Percentiles rank a stretch among this genome's conserved stretches.
Conservation (phyloP, 2,329 filamentous ascomycete species). For the Diaporthe caulivora region DNA sequence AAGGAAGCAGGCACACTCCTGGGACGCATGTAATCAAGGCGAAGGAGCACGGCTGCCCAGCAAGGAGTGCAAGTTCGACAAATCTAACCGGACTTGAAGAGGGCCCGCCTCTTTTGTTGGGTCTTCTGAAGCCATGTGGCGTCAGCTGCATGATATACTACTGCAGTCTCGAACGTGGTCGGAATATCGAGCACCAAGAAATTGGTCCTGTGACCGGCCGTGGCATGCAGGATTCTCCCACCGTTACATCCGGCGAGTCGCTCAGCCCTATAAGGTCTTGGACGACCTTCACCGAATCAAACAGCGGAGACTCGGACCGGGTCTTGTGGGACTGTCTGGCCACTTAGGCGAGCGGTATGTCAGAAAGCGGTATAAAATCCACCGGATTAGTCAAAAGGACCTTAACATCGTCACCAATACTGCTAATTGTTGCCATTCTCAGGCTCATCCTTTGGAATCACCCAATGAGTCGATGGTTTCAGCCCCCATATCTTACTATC, state of each 20-base stretch:
- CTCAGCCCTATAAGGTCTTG: slow-evolving; percentile 22
- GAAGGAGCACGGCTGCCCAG: neutral
- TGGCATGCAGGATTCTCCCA: slow-evolving; percentile 1
- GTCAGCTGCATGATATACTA: slow-evolving; percentile 30
- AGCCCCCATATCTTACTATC: neutral
- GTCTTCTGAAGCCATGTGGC: slow-evolving; percentile 4
- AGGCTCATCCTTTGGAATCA: slow-evolving; percentile 17
- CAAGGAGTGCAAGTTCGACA: neutral
- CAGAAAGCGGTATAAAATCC: neutral
- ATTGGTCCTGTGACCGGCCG: slow-evolving; percentile 18
- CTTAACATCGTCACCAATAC: neutral
- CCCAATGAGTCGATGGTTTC: neutral
- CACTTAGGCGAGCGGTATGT: neutral
- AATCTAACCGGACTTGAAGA: neutral
- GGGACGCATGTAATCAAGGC: slow-evolving; percentile 26
- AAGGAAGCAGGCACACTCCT: slow-evolving; percentile 8
- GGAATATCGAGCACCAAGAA: slow-evolving; percentile 8
- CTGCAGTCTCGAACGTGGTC: slow-evolving; percentile 10
- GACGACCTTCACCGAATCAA: slow-evolving; percentile 21
- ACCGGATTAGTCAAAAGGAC: slow-evolving; percentile 8
- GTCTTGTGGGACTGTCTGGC: neutral
- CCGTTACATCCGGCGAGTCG: slow-evolving; percentile 27
- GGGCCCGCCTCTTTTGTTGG: neutral
- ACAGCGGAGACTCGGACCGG: slow-evolving; percentile 17
- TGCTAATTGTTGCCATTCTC: neutral